A percentile compares a stretch with the other conserved stretches of the same genome.
Evolutionary conservation across 2,329 filamentous ascomycete species (phyloP).

Genomic region (Aspergillus vadensis): DNA sequence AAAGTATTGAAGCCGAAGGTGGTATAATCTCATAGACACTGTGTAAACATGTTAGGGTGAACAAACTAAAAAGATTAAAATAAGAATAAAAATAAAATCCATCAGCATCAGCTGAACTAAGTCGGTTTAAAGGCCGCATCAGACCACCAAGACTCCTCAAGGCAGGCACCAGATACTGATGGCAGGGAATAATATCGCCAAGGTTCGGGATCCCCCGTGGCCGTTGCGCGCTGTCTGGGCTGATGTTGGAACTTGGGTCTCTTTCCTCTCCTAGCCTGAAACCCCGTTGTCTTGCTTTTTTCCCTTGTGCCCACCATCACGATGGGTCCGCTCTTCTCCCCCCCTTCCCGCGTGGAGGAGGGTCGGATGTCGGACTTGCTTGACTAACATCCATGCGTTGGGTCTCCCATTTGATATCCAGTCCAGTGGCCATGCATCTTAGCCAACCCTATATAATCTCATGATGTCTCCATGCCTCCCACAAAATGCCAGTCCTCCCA

Average conservation of each 20-base stretch:
- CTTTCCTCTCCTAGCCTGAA: constrained; percentile 6
- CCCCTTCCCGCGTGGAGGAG: constrained; percentile 9
- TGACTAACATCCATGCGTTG: constrained; percentile 1
- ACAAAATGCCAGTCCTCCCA: constrained; percentile 12
- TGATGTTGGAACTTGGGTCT: constrained; percentile 3
- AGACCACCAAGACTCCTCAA: not conserved
- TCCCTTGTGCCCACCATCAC: constrained; percentile 1
- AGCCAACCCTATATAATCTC: constrained; percentile 22
- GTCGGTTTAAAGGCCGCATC: not conserved
- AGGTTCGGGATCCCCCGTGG: constrained; percentile 8
- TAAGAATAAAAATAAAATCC: no score
- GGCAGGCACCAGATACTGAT: not conserved
- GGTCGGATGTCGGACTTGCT: constrained; percentile 2
- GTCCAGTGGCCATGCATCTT: not conserved
- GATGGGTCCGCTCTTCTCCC: constrained; percentile 4
- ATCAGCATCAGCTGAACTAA: not conserved
- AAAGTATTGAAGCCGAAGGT: no score
- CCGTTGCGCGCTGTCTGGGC: constrained; percentile 10
- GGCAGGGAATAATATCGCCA: constrained; percentile 2
- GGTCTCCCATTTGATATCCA: constrained; percentile 2
- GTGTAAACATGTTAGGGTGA: no score
- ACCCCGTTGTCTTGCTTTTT: constrained; percentile 4
- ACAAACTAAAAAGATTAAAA: no score
- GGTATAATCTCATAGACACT: no score
- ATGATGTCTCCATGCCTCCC: constrained; percentile 17